Conservation (phyloP, 2,329 filamentous ascomycete species). For the Chrysoporthe puriensis region DNA sequence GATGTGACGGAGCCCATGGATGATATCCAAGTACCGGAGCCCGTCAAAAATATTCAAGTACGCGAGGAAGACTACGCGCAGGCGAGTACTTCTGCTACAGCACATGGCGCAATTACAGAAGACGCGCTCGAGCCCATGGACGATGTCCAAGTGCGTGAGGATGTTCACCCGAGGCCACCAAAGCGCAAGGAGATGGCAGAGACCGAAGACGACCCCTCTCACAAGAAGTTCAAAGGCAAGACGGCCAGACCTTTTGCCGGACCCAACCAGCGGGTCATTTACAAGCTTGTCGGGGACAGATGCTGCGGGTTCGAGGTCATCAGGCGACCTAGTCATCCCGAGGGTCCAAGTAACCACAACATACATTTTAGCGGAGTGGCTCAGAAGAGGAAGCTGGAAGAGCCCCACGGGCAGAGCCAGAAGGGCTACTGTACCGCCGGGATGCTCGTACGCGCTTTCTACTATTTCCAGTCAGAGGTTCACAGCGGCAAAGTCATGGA, state of each 20-base stretch:
- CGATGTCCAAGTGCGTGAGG: background rate
- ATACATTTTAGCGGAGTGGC: background rate
- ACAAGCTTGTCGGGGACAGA: background rate
- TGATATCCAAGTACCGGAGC: background rate
- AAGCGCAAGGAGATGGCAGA: background rate
- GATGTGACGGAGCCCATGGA: too few relatives aligned
- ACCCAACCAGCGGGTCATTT: background rate
- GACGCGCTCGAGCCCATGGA: too few relatives aligned
- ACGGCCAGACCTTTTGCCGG: background rate
- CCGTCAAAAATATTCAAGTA: too few relatives aligned
- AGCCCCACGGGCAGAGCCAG: background rate
- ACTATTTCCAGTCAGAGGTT: slow-evolving; percentile 7
- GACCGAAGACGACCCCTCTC: background rate
- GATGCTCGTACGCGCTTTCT: background rate
- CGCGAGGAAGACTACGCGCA: background rate
- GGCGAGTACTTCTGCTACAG: background rate
- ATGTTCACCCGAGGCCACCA: background rate
- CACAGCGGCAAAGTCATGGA: background rate
- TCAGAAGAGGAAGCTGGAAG: background rate
- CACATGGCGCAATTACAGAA: background rate
- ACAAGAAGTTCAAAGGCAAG: too few relatives aligned
- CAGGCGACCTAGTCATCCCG: background rate
- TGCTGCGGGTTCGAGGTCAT: background rate
- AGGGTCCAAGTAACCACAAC: background rate
- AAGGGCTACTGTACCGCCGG: slow-evolving; percentile 5